Base-by-base conservation (phyloP, 1,284 basidiomycete genomes). In the Leucoagaricus sp. region DNA sequence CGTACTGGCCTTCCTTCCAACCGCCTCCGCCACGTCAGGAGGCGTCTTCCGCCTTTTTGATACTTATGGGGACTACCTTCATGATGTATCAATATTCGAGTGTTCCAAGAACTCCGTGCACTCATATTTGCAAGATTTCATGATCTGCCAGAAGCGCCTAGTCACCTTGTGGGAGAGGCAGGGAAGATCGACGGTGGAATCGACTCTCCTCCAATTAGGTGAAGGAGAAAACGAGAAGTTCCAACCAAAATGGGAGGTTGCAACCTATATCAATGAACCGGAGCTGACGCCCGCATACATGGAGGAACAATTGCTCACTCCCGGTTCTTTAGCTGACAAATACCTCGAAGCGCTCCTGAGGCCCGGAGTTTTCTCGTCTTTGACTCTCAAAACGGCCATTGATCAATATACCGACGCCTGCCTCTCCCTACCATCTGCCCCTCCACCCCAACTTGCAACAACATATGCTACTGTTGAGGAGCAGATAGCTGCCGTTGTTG, bases 201-300 rank as follows among this genome's bases (percentile, higher is more conserved):
- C 72, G 61, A 80, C 79, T 17, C 65, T 75, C 45, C 68, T 89
- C 40, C 67, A 76, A 59, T 58, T 80, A 49, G 68, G 72, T 55
- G 67, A 70, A 51, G 66, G 65, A 57, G 66, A 63, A 45, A 66
- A 66, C 47, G 70, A 70, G 51, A 67, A 68, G 48, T 65, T 62
- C 34, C 60, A 66, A 49, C 63, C 69, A 58, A 60, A 66, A 23
- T 91, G 90, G 90, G 71, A 72, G 51, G 72, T 73, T 17, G 82
- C 80, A 17, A 73, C 71, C 50, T 87, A 84, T 63, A 80, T 84
- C 15, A 75, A 80, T 53, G 86, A 93, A 69, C 77, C 81, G n/a
- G 86, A 88, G 56, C 78, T 93, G 60, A 93, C 93, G 1, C 89
- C 94, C n/a, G 82, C 86, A 8, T 89, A 91, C 71, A 85, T 96